Conservation (phyloP, 805 yeast species). For the Brettanomyces custersianus region DNA sequence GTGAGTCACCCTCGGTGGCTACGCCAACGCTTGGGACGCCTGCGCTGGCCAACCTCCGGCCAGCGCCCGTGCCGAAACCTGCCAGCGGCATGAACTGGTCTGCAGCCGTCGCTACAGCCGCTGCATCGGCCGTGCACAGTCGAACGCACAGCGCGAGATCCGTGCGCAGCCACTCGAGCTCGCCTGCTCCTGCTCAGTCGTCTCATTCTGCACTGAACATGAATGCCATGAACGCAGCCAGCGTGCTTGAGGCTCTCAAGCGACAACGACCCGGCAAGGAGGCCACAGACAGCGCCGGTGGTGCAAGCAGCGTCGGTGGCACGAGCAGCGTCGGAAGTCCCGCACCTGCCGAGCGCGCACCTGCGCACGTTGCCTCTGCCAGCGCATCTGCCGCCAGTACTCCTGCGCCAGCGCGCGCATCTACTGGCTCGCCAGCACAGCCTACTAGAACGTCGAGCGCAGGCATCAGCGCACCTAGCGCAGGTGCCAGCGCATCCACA, state of each 20-base stretch:
- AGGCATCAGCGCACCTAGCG: neutral
- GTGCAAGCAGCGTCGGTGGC: constrained; percentile 5
- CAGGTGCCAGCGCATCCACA: constrained; percentile 1
- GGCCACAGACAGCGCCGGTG: constrained; percentile 4
- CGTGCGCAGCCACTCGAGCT: neutral
- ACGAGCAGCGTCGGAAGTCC: neutral
- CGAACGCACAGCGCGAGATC: constrained; percentile 12
- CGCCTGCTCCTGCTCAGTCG: neutral
- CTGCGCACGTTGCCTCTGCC: constrained; percentile 1
- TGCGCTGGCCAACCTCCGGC: constrained; percentile 20
- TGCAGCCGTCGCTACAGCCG: constrained; percentile 16
- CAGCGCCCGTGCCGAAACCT: constrained; percentile 28
- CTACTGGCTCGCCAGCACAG: neutral
- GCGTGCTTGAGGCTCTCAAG: constrained; percentile 28
- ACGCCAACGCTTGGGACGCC: neutral
- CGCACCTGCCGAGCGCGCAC: constrained; percentile 4
- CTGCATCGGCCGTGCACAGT: neutral
- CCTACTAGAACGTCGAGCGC: constrained; percentile 1
- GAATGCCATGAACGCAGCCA: constrained; percentile 28
- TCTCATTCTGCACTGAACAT: constrained; percentile 12
- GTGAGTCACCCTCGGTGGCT: constrained; percentile 5
- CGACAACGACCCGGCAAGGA: constrained; percentile 24
- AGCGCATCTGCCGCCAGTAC: constrained; percentile 4
- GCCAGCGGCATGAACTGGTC: constrained; percentile 27
- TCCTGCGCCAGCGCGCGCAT: constrained; percentile 3